Conservation (phyloP, 2,329 filamentous ascomycete species). For the Exophiala dermatitidis region DNA sequence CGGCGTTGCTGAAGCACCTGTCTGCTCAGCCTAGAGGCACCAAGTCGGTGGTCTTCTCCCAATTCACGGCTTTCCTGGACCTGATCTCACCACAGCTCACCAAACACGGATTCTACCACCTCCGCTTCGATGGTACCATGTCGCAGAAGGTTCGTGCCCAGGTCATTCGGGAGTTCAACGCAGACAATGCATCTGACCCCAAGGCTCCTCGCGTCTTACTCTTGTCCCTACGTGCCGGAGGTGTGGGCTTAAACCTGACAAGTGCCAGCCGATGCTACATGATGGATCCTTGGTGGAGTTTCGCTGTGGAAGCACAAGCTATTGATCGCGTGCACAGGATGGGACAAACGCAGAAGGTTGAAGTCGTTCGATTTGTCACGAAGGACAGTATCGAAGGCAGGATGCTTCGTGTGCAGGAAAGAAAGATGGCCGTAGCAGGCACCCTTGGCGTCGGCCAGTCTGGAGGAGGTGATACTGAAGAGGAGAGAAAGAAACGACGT, state of each 20-base stretch:
- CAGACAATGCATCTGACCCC: slow-evolving; percentile 27
- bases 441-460: slow-evolving; percentile 87
- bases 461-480: slow-evolving; percentile 78
- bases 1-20: slow-evolving; percentile 68
- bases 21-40: slow-evolving; percentile 61
- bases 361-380: slow-evolving; percentile 81
- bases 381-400: slow-evolving; percentile 87
- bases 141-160: slow-evolving; percentile 73
- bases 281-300: slow-evolving; percentile 99
- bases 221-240: slow-evolving; percentile 79
- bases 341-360: slow-evolving; percentile 82
- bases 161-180: slow-evolving; percentile 66
- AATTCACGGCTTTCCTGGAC: slow-evolving; percentile 93
- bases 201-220: slow-evolving; percentile 55
- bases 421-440: slow-evolving; percentile 83
- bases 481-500: slow-evolving; percentile 80
- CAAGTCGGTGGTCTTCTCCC: slow-evolving; percentile 91
- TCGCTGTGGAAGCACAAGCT: slow-evolving; percentile 90
- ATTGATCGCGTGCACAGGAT: slow-evolving; percentile 97
- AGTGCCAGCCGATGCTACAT: slow-evolving; percentile 85
- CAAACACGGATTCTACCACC: slow-evolving; percentile 63
- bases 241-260: slow-evolving; percentile 88
- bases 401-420: slow-evolving; percentile 87
- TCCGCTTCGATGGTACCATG: slow-evolving; percentile 91
- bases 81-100: slow-evolving; percentile 77